phyloP scores from a whole-genome alignment of 2,329 filamentous ascomycete genomes.

The Cryphonectria japonica region DNA sequence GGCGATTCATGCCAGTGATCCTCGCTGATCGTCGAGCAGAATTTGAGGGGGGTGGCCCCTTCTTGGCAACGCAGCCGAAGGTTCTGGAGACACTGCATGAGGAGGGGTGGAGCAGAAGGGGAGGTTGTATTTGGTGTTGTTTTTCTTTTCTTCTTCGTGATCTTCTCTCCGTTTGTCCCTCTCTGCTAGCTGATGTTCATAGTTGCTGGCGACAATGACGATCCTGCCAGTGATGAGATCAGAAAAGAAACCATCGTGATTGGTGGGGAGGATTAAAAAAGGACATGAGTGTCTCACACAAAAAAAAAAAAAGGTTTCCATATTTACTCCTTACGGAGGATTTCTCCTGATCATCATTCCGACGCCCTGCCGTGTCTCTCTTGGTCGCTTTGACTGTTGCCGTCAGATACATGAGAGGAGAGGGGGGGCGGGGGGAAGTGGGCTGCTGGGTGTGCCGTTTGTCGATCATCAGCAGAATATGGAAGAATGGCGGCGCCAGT shows the following conservation, averaged over 20 bases:
- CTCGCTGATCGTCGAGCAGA: conserved; percentile 13
- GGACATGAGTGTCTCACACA: neutral
- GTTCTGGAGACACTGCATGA: neutral
- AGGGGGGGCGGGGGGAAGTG: neutral
- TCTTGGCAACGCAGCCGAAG: neutral
- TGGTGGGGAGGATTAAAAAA: neutral
- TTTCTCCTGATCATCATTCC: conserved; percentile 5
- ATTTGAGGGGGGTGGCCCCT: neutral
- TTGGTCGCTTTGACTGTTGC: neutral
- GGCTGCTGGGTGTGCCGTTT: neutral
- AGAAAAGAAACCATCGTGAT: neutral
- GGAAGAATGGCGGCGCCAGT: neutral
- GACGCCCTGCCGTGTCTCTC: neutral
- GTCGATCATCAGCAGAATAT: conserved; percentile 5
- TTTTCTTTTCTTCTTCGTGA: neutral
- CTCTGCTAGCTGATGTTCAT: neutral
- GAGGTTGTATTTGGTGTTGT: neutral
- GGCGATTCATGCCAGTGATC: conserved; percentile 3
- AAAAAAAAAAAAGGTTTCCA: neutral
- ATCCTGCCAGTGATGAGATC: neutral
- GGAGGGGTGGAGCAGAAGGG: neutral
- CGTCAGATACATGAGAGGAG: neutral
- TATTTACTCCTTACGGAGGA: neutral
- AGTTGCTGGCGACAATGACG: neutral
- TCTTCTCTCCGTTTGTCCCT: neutral